Evolutionary conservation across 805 yeast species (phyloP).

Genomic region (Lachancea meyersii): DNA sequence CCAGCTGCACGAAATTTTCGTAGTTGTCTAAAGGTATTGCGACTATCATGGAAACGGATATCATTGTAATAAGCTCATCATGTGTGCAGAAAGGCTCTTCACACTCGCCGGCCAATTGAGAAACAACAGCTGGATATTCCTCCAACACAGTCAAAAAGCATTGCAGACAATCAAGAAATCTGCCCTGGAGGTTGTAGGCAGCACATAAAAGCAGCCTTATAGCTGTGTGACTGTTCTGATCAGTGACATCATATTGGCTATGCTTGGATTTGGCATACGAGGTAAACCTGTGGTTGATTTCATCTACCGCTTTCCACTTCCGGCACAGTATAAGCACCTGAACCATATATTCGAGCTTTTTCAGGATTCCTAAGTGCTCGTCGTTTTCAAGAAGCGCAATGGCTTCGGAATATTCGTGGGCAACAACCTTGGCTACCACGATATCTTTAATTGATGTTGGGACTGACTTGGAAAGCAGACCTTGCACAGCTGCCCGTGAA

Average conservation of each 20-base stretch:
- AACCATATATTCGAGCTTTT: constrained; percentile 16
- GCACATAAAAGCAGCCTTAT: constrained; percentile 15
- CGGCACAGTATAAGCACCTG: constrained; percentile 16
- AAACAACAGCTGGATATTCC: constrained; percentile 9
- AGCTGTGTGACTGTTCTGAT: constrained; percentile 5
- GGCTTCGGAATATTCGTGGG: constrained; percentile 24
- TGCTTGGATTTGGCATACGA: constrained; percentile 2
- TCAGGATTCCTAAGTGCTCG: constrained; percentile 9
- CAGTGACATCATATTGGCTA: background rate
- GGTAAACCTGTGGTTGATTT: constrained; percentile 20
- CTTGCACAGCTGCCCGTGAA: background rate
- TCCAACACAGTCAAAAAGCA: constrained; percentile 16
- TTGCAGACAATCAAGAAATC: constrained; percentile 19
- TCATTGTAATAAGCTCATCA: constrained; percentile 21
- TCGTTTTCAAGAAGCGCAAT: constrained; percentile 15
- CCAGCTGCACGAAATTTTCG: constrained; percentile 21
- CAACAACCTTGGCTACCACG: constrained; percentile 11
- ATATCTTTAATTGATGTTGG: background rate
- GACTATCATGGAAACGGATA: constrained; percentile 21
- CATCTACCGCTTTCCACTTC: constrained; percentile 21
- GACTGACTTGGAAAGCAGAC: background rate
- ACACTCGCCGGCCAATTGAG: background rate
- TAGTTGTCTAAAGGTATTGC: constrained; percentile 27
- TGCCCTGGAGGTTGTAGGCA: constrained; percentile 19
- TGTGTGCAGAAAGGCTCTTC: constrained; percentile 8